Evolutionary conservation across 768 basidiomycete species (phyloP), one percentile per base, ranked within the genome.

Genomic region (Phlebiopsis gigantea): DNA sequence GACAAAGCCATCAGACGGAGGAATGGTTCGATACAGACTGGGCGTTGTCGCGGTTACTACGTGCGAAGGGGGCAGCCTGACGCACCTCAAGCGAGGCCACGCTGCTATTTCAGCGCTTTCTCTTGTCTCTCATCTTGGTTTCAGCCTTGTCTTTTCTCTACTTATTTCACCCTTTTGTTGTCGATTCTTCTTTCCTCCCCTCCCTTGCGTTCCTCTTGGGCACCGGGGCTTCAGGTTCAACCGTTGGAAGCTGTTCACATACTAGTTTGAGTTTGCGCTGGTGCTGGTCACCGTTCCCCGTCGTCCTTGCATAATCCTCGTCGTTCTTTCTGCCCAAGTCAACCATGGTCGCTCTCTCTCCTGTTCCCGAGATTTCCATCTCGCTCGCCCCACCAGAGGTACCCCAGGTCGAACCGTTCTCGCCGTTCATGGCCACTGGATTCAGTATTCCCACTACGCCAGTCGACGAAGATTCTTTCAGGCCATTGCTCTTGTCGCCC

Each of bases 301-400:
- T 39, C 45, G 43, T 55, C 28, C 46, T 31, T 2, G 45, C 30
- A 25, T 29, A 39, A 26, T 48, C 45, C 41, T 48, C 59, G 53
- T 61, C 67, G 76, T 81, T 82, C 84, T 81, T 72, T 83, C 74
- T 79, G 74, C 69, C 54, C 59, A 55, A 63, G 56, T 57, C 66
- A 63, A 59, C 63, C 62, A 70, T 70, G 69, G 62, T 70, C 62
- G 68, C 69, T 58, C 59, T 52, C 57, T 70, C 75, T 54, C 72
- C 77, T 56, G 71, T 88, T 63, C 88, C 88, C 61, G 74, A 79
- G 60, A 90, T 92, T 62, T 79, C 77, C 62, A 81, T 92, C 65
- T 89, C 85, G 21, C 81, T 77, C 30, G 81, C 88, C 47, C 81
- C 84, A 2, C 80, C 80, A n/a, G 74, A 79, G 61, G 77, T 79